Evolutionary conservation across 2,329 filamentous ascomycete species (phyloP).

Genomic region (Penicillium decumbens): DNA sequence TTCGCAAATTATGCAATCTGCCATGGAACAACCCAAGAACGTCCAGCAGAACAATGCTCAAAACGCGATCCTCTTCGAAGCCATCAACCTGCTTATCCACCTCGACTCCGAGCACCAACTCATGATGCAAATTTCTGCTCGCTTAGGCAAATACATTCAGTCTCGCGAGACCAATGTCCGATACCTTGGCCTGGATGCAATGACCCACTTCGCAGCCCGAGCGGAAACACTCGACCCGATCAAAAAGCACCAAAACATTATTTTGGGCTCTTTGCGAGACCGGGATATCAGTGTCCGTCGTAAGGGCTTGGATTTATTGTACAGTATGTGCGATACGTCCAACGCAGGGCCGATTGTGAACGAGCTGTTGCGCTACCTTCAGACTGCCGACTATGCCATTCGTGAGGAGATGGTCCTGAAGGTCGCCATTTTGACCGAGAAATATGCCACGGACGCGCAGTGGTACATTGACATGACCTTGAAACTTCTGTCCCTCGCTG

Average conservation of each 20-base stretch:
- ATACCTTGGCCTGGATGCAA: constrained; percentile 91
- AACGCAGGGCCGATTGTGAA: constrained; percentile 91
- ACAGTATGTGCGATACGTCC: constrained; percentile 98
- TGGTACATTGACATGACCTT: constrained; percentile 99
- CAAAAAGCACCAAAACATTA: constrained; percentile 95
- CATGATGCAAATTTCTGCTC: constrained; percentile 91
- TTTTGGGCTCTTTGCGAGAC: constrained; percentile 88
- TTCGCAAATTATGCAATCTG: constrained; percentile 83
- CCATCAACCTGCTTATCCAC: constrained; percentile 97
- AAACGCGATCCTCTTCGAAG: constrained; percentile 95
- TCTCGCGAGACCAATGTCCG: constrained; percentile 96
- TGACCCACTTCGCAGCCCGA: constrained; percentile 94
- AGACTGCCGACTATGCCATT: constrained; percentile 95
- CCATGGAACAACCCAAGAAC: constrained; percentile 93
- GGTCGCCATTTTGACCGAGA: constrained; percentile 96
- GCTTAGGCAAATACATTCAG: constrained; percentile 91
- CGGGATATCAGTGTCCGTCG: constrained; percentile 94
- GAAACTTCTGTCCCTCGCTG: constrained; percentile 89
- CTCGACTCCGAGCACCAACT: constrained; percentile 89
- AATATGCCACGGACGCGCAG: constrained; percentile 96
- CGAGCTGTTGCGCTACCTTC: constrained; percentile 88
- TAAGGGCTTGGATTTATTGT: constrained; percentile 90
- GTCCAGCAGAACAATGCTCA: constrained; percentile 99
- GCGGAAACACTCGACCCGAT: constrained; percentile 94
- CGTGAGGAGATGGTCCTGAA: constrained; percentile 99